Base-by-base conservation (phyloP, 352 stramenopile species). In the Globisporangium irregulare region DNA sequence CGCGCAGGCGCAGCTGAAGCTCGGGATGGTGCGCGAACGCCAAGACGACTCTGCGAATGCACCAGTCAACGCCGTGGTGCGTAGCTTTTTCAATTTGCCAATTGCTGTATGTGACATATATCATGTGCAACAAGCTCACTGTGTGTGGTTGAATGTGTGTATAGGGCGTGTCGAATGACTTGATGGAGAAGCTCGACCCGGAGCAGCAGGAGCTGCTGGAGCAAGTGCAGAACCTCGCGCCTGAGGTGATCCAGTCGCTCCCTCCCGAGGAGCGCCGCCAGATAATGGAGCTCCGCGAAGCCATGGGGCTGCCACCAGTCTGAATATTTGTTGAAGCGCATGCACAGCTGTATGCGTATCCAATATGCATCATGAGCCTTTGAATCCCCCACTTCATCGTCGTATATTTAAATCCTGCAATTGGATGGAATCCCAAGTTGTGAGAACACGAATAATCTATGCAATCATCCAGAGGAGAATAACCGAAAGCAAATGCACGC, bases 261-360 rank as follows among this genome's bases (percentile, higher is more conserved):
- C 86, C 86, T 22, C 77, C 73, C 5, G 84, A 86, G 24, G 83
- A 94, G 68, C 82, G 86, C 32, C 79, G 81, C 46, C 86, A 94
- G 71, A 92, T 94, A 68, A 94, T 94, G 86, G 84, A 94, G 68
- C 73, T 94, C 27, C 83, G 86, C 22, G 86, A 92, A 56, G 86
- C 86, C 38, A 92, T 92, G 84, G 82, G 83, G 12, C 73, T 94
- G 0, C 84, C 86, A 1, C 86, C 86, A 3, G 72, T 88, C 8
- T 93, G 69, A 59, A 7, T 25, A 10, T 50, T 2, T 0, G 41
- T 50, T 4, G 4, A 50, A n/a, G 41, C 4, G 41, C 15, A 50
- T 50, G 41, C 12, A 50, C 4, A 50, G 41, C 15, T 20, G 12
- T 50, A 2, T 50, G 5, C 12, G 15, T 51, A 22, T 22, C 15